Conservation (phyloP, 306 rosid genomes). For the Vigna hirtella region DNA sequence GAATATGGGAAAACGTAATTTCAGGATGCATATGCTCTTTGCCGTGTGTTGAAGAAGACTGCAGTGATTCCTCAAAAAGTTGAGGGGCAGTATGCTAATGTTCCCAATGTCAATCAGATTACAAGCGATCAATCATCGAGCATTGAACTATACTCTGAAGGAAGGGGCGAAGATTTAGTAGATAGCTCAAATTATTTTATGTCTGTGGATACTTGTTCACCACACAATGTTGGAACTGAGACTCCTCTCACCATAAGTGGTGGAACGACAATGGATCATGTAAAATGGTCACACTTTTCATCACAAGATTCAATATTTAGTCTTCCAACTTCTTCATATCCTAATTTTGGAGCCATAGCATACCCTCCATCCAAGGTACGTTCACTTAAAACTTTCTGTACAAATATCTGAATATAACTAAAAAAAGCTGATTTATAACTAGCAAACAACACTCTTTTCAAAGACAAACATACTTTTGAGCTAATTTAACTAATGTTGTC, state of each 20-base stretch:
- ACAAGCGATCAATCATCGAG: slow-evolving; percentile 70
- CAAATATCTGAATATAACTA: background rate
- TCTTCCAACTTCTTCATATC: slow-evolving; percentile 53
- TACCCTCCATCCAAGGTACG: slow-evolving; percentile 84
- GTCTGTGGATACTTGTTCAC: slow-evolving; percentile 47
- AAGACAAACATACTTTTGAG: background rate
- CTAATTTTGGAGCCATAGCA: slow-evolving; percentile 58
- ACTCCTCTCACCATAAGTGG: slow-evolving; percentile 42
- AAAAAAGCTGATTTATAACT: no score
- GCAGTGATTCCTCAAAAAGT: slow-evolving; percentile 63
- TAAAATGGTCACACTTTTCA: slow-evolving; percentile 60
- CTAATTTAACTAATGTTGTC: background rate
- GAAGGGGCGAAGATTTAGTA: slow-evolving; percentile 73
- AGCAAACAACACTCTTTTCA: no score
- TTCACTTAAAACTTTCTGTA: background rate
- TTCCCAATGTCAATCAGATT: slow-evolving; percentile 52
- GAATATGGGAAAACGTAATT: background rate
- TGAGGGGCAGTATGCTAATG: slow-evolving; percentile 60
- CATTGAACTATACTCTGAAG: slow-evolving; percentile 73
- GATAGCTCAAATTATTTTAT: slow-evolving; percentile 65
- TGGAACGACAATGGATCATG: slow-evolving; percentile 48
- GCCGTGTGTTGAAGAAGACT: slow-evolving; percentile 85
- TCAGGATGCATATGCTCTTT: slow-evolving; percentile 92
- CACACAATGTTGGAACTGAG: slow-evolving; percentile 36
- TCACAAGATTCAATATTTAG: slow-evolving; percentile 56